These are phyloP conservation scores for Stentor coeruleus DNA, from an alignment of 73 alveolate species.

Conservation along the genomic window DNA sequence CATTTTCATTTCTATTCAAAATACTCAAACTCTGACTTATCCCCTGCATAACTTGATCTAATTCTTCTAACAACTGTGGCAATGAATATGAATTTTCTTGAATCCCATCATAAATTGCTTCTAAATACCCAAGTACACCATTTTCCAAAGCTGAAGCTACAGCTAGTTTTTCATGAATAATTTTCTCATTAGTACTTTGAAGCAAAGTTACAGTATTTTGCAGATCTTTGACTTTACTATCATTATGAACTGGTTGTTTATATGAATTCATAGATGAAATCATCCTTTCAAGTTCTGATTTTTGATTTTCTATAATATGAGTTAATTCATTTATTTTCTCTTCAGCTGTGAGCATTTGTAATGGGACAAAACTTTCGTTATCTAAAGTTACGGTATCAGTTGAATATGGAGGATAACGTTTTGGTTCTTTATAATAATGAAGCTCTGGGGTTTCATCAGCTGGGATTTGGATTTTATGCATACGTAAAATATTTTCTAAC, in stretches of 20 bases:
- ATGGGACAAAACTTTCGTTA: constrained; percentile 31
- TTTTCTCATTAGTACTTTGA: neutral
- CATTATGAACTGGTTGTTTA: neutral
- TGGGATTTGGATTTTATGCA: constrained; percentile 42
- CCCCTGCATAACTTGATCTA: neutral
- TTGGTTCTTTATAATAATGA: constrained; percentile 5
- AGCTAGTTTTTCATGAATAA: neutral
- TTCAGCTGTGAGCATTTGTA: constrained; percentile 37
- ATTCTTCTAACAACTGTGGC: neutral
- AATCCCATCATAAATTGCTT: constrained; percentile 21
- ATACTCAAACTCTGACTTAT: neutral
- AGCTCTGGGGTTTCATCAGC: constrained; percentile 31
- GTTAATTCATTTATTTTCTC: constrained; percentile 35
- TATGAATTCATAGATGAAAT: neutral
- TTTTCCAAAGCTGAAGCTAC: constrained; percentile 9
- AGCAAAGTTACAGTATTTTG: neutral
- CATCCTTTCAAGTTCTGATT: constrained; percentile 22
- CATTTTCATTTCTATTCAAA: neutral
- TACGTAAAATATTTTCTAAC: constrained; percentile 38
- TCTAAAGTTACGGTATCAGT: constrained; percentile 29
- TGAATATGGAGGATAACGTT: constrained; percentile 23
- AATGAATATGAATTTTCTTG: neutral
- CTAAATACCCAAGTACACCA: constrained; percentile 1
- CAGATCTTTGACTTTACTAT: neutral
- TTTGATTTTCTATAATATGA: constrained; percentile 36